A percentile compares a stretch with the other conserved stretches of the same genome.
phyloP scores from a whole-genome alignment of 139 green algal species.

The Micromonas commoda region DNA sequence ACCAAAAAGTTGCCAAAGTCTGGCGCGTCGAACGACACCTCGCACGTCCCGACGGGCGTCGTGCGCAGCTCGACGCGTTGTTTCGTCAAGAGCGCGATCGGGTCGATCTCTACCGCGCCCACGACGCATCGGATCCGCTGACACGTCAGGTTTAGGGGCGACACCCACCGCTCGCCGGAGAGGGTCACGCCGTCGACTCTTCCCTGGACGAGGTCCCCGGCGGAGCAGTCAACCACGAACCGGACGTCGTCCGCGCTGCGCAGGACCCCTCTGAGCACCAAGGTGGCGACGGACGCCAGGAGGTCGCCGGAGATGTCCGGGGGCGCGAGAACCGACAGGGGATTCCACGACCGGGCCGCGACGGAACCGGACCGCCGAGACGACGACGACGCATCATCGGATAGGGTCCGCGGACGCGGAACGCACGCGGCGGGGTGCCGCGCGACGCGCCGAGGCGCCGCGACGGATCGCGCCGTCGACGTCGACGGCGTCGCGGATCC shows the following conservation, averaged over 20 bases:
- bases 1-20: conserved; percentile 22
- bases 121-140: not conserved
- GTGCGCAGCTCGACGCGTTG: not conserved
- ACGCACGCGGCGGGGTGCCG: too few relatives aligned
- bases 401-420: too few relatives aligned
- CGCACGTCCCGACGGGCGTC: not conserved
- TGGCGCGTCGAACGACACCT: not conserved
- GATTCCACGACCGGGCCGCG: too few relatives aligned
- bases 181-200: not conserved
- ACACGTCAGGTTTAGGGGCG: not conserved
- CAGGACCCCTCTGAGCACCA: not conserved
- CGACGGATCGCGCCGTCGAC: too few relatives aligned
- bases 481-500: too few relatives aligned
- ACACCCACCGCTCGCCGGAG: not conserved
- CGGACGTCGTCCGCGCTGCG: not conserved
- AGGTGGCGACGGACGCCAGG: too few relatives aligned
- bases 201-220: not conserved
- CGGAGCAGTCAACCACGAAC: not conserved
- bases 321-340: too few relatives aligned
- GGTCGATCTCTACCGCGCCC: not conserved
- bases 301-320: too few relatives aligned
- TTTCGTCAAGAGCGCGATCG: not conserved
- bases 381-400: too few relatives aligned
- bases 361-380: too few relatives aligned
- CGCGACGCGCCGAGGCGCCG: too few relatives aligned